Evolutionary conservation across 768 basidiomycete genomes (phyloP).

Genomic region (Leccinum rimulosum): DNA sequence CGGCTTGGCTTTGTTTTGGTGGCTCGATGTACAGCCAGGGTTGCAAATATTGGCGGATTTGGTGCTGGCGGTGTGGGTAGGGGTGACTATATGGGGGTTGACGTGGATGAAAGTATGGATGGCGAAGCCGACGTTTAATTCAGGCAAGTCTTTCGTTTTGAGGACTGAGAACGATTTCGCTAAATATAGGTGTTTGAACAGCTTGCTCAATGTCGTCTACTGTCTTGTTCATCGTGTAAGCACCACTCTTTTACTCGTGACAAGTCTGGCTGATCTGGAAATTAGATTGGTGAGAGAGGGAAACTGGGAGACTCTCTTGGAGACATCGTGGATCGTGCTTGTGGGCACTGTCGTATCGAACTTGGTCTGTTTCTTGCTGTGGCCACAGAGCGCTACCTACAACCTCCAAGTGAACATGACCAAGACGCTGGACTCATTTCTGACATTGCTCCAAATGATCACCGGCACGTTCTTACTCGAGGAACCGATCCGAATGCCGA

Average conservation of each 20-base stretch:
- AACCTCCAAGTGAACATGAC: conserved; percentile 84
- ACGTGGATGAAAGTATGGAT: conserved; percentile 95
- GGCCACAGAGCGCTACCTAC: conserved; percentile 81
- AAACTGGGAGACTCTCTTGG: conserved; percentile 67
- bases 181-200: conserved; percentile 24
- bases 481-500: conserved; percentile 54
- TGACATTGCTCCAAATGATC: conserved; percentile 78
- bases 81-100: conserved; percentile 71
- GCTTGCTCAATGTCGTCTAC: conserved; percentile 86
- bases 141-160: conserved; percentile 45
- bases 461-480: conserved; percentile 86
- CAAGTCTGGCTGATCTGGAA: conserved; percentile 4
- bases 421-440: conserved; percentile 83
- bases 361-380: conserved; percentile 77
- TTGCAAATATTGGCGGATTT: conserved; percentile 74
- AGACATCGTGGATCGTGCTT: conserved; percentile 73
- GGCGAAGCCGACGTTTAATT: conserved; percentile 83
- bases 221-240: conserved; percentile 80
- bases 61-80: conserved; percentile 79
- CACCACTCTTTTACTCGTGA: neutral
- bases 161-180: neutral
- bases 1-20: conserved; percentile 79
- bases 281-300: conserved; percentile 84
- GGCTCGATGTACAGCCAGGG: conserved; percentile 66
- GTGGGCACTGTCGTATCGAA: conserved; percentile 80